phyloP scores from a whole-genome alignment of 2,329 filamentous ascomycete genomes.

The Phyllosticta ampelicida region DNA sequence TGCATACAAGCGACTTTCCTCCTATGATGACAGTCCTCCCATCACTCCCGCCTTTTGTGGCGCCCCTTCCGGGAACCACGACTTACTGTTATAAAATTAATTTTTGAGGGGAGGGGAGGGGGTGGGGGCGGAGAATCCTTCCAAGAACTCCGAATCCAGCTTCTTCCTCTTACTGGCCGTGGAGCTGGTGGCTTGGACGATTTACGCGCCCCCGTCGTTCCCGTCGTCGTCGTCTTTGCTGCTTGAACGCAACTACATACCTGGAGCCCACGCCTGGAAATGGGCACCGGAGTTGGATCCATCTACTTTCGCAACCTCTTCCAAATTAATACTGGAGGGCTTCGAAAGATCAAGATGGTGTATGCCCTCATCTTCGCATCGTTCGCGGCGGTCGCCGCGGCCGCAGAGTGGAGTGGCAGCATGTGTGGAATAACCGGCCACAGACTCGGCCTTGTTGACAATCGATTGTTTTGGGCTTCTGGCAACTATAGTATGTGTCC shows the following conservation, averaged over 20 bases:
- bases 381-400: not conserved
- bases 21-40: not conserved
- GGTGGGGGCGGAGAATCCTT: no score
- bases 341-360: not conserved
- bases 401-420: not conserved
- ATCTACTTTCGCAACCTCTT: not conserved
- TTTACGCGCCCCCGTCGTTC: not conserved
- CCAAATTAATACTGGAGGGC: not conserved
- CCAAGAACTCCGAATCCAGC: not conserved
- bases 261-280: not conserved
- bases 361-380: not conserved
- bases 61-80: not conserved
- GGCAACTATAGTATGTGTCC: slow-evolving; percentile 3
- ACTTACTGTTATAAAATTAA: not conserved
- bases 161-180: not conserved
- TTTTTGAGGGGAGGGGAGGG: no score
- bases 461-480: slow-evolving; percentile 1
- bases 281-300: not conserved
- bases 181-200: not conserved
- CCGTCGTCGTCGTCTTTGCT: not conserved
- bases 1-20: not conserved
- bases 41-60: not conserved
- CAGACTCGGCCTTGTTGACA: not conserved
- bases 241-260: not conserved
- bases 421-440: not conserved